A percentile compares a stretch with the other conserved stretches of the same genome.
Conservation (phyloP, 768 basidiomycete genomes). For the Suillus ampliporus region DNA sequence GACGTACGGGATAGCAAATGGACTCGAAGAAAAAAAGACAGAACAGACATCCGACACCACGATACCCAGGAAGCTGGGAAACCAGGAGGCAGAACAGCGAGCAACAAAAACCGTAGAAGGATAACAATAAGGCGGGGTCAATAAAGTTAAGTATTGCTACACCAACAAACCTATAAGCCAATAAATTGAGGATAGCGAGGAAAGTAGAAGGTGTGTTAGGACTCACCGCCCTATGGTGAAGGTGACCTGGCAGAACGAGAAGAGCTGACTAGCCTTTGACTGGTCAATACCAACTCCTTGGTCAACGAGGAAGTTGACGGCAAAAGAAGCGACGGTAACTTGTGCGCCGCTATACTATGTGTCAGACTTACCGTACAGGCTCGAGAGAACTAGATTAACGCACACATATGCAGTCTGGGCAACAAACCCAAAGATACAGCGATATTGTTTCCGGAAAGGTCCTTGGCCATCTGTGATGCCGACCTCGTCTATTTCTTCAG, state of each 20-base stretch:
- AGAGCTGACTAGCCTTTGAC: slow-evolving; percentile 62
- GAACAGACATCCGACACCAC: slow-evolving; percentile 66
- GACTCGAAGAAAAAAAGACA: slow-evolving; percentile 77
- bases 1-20: slow-evolving; percentile 67
- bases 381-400: slow-evolving; percentile 24
- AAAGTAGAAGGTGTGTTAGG: not conserved
- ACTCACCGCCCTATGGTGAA: slow-evolving; percentile 64
- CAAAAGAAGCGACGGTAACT: slow-evolving; percentile 68
- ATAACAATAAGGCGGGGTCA: slow-evolving; percentile 68
- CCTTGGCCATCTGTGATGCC: slow-evolving; percentile 49
- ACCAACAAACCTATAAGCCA: slow-evolving; percentile 57
- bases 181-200: slow-evolving; percentile 7
- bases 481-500: slow-evolving; percentile 50
- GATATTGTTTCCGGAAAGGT: slow-evolving; percentile 72
- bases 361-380: not conserved
- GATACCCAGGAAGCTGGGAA: slow-evolving; percentile 54
- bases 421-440: slow-evolving; percentile 73
- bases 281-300: slow-evolving; percentile 59
- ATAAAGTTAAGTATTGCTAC: slow-evolving; percentile 64
- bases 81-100: slow-evolving; percentile 56
- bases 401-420: slow-evolving; percentile 74
- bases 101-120: slow-evolving; percentile 57
- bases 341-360: slow-evolving; percentile 57
- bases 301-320: slow-evolving; percentile 73
- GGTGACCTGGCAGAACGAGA: slow-evolving; percentile 75